Conservation (phyloP, 306 rosid genomes). For the Prosopis cineraria region DNA sequence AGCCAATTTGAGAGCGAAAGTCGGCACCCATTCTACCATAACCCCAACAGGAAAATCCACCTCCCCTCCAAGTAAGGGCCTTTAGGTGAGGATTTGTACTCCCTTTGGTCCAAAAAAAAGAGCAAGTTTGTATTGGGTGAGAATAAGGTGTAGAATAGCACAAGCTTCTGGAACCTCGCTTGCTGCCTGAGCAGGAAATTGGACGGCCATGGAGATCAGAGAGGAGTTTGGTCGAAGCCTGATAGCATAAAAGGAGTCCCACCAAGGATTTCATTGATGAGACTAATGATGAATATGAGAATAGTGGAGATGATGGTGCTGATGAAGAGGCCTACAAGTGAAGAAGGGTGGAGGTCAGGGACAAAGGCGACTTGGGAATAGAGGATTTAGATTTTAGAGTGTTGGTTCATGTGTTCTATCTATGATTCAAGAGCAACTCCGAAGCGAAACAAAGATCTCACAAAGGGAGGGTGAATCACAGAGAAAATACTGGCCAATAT, state of each 20-base stretch:
- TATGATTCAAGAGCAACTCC: too few relatives aligned
- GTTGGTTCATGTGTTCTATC: too few relatives aligned
- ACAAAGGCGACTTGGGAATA: slow-evolving; percentile 36
- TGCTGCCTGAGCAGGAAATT: slow-evolving; percentile 53
- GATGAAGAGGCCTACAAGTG: slow-evolving; percentile 44
- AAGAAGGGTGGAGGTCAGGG: slow-evolving; percentile 30
- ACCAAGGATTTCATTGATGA: slow-evolving; percentile 38
- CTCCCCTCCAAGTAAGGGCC: slow-evolving; percentile 73
- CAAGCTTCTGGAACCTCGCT: slow-evolving; percentile 48
- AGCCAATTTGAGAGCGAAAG: slow-evolving; percentile 44
- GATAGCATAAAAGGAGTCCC: slow-evolving; percentile 43
- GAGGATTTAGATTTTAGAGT: slow-evolving; percentile 42
- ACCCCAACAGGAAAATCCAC: slow-evolving; percentile 58
- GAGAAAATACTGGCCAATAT: too few relatives aligned
- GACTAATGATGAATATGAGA: slow-evolving; percentile 23
- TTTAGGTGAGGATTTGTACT: slow-evolving; percentile 40
- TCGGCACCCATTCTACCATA: slow-evolving; percentile 51
- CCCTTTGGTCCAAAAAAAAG: too few relatives aligned
- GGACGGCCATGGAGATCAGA: slow-evolving; percentile 40
- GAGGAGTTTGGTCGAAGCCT: slow-evolving; percentile 35
- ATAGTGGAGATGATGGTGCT: slow-evolving; percentile 36
- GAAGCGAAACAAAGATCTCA: too few relatives aligned
- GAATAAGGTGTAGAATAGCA: slow-evolving; percentile 42
- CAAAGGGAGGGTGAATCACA: too few relatives aligned
- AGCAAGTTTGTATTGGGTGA: too few relatives aligned